Evolutionary conservation across 345 rosid species (phyloP), one percentile per base, ranked within the genome.

Genomic region (Trapa incisa): DNA sequence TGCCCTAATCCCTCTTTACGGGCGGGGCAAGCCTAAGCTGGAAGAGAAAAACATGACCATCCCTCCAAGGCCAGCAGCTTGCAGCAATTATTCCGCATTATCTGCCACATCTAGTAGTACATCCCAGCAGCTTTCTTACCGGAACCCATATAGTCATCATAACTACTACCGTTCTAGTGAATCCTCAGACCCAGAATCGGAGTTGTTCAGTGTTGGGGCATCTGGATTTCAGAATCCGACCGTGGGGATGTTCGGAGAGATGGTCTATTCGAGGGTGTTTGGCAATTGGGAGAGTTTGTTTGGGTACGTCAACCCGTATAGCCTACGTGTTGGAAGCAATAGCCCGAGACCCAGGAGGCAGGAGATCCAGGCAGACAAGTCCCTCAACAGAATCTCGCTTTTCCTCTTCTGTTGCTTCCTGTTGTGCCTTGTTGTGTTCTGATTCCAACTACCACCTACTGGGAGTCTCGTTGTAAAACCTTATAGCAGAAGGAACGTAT

Each of bases 1-100:
- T 60, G 78, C 91, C 15, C 80, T 94, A 89, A 91, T 94, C 45
- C 99, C 99, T 3, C 92, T 94, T 69, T 94, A 94, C 37, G 97
- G 96, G 36, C 86, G 91, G 14, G 97, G 97, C 48, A 79, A 74
- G 60, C 33, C 70, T 66, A 38, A 76, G 22, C 47, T 74, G 7
- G 79, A 72, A 38, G 86, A 78, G 65, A 61, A 72, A 1, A 79
- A 76, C 58, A 78, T 72, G 72, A 61, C 36, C 58, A 75, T 91
- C 66, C 99, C 99, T 3, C 87, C 86, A 8, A 82, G 99, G 74
- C 99, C 99, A 36, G 74, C 88, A 0, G 88, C 86, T 65, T 76
- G 60, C 39, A 82, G 79, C 5, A 54, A 75, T 12, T 77, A 68
- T 72, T 76, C 80, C 67, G 64, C 75, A 47, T n/a, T 68, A 63